phyloP scores from a whole-genome alignment of 164 flowering plant genomes.

The Vitis amurensis region DNA sequence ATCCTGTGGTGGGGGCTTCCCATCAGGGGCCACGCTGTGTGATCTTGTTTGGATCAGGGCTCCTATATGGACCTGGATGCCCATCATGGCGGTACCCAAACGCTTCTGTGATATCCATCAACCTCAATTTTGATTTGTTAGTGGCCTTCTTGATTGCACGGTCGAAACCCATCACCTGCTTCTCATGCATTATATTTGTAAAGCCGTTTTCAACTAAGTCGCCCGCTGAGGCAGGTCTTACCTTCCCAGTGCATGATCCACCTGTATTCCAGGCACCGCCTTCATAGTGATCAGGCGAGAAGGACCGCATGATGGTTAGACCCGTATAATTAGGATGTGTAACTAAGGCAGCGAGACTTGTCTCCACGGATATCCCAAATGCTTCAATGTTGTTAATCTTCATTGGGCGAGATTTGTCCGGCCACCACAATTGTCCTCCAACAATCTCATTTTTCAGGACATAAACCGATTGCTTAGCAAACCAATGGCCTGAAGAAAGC shows the following conservation, averaged over 20 bases:
- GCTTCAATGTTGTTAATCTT: constrained; percentile 74
- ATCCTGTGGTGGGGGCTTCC: constrained; percentile 94
- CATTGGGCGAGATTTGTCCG: constrained; percentile 52
- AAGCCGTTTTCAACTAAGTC: constrained; percentile 69
- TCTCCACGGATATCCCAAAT: constrained; percentile 81
- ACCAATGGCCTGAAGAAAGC: constrained; percentile 98
- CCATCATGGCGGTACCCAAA: constrained; percentile 86
- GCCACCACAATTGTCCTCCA: constrained; percentile 98
- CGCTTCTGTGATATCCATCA: constrained; percentile 83
- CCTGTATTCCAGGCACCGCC: constrained; percentile 99
- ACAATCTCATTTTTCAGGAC: constrained; percentile 72
- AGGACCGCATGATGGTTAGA: constrained; percentile 77
- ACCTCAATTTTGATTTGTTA: constrained; percentile 51
- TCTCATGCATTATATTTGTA: constrained; percentile 76
- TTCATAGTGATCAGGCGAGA: constrained; percentile 91
- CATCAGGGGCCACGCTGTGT: constrained; percentile 85
- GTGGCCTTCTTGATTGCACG: constrained; percentile 51
- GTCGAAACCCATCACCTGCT: constrained; percentile 73
- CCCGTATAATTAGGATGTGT: constrained; percentile 80
- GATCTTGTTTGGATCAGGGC: constrained; percentile 78
- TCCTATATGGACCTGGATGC: constrained; percentile 94
- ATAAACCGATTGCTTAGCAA: constrained; percentile 84
- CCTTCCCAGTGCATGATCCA: constrained; percentile 94
- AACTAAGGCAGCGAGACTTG: constrained; percentile 57
- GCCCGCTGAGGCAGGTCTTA: constrained; percentile 47